These are phyloP conservation scores for Chamaecrista fasciculata DNA, from an alignment of 306 rosid genomes.

Conservation along the genomic window DNA sequence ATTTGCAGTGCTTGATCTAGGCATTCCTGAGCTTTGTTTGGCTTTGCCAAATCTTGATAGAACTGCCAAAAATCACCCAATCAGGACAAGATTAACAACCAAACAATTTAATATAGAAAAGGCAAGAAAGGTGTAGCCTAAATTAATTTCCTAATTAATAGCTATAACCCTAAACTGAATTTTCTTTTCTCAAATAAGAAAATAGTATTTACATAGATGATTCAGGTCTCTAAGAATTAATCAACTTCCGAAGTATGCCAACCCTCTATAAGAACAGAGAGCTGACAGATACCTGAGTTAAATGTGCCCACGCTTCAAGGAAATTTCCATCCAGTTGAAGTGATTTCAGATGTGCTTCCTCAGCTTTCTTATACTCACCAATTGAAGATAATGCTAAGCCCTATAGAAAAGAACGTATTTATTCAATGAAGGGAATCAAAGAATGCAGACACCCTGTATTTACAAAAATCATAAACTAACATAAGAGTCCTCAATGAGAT, in stretches of 20 bases:
- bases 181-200: not conserved
- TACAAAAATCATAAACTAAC: constrained; percentile 20
- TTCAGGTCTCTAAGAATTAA: not conserved
- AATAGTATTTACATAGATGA: constrained; percentile 9
- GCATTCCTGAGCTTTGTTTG: constrained; percentile 65
- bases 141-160: no score
- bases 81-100: not conserved
- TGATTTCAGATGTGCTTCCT: constrained; percentile 81
- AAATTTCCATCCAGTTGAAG: constrained; percentile 69
- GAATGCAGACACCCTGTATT: not conserved
- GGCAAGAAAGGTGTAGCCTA: not conserved
- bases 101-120: not conserved
- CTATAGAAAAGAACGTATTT: constrained; percentile 41
- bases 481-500: constrained; percentile 25
- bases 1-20: constrained; percentile 65
- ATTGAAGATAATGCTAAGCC: constrained; percentile 81
- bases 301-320: constrained; percentile 86
- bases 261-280: constrained; percentile 14
- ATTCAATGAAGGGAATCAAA: constrained; percentile 24
- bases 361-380: constrained; percentile 76
- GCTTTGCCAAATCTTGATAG: constrained; percentile 44
- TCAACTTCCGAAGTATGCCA: constrained; percentile 6
- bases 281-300: constrained; percentile 63
- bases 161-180: not conserved
- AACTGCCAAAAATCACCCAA: constrained; percentile 4